Base-by-base conservation (phyloP, 169 alveolate species). In the Babesia divergens region DNA sequence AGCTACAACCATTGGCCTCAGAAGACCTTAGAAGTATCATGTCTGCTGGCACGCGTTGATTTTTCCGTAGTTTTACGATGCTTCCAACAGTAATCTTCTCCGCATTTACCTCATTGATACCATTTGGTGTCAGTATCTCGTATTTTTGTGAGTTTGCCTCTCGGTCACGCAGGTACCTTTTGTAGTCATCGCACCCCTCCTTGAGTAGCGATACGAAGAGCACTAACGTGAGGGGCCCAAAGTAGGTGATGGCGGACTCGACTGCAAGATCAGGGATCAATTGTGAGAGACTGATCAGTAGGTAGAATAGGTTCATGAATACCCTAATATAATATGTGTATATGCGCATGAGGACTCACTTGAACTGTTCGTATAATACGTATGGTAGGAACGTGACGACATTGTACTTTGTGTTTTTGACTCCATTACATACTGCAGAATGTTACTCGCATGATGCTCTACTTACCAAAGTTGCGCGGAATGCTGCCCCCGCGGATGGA, bases 41-140 rank as follows among this genome's bases (percentile, higher is more conserved):
- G 84, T 98, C 99, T 8, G 99, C 99, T 4, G 99, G 99, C 5
- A 95, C 96, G 64, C 99, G 84, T 82, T 98, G 95, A 77, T 95
- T 84, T 28, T 83, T 77, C 29, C 89, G 84, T 35, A 97, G 88
- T 89, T 92, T 94, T 31, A 95, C 89, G 24, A 96, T 60, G 82
- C 96, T 91, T 2, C 99, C 99, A 16, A 93, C 97, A 65, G 91
- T 86, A 54, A 97, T 82, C 38, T 91, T 94, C 35, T 90, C 84
- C 28, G 97, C 91, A 20, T 79, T 68, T 32, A 94, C 89, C 66
- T 88, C 88, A 42, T 82, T 74, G 40, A 90, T 93, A 26, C 91
- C 92, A 20, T 83, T 84, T 14, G 47, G 58, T 28, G 88, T 79
- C 51, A 88, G 82, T 54, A 77, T 69, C 26, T 85, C 83, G 77